Evolutionary conservation across 2,329 filamentous ascomycete genomes (phyloP).

Genomic region (Hymenoscyphus fructigenus): DNA sequence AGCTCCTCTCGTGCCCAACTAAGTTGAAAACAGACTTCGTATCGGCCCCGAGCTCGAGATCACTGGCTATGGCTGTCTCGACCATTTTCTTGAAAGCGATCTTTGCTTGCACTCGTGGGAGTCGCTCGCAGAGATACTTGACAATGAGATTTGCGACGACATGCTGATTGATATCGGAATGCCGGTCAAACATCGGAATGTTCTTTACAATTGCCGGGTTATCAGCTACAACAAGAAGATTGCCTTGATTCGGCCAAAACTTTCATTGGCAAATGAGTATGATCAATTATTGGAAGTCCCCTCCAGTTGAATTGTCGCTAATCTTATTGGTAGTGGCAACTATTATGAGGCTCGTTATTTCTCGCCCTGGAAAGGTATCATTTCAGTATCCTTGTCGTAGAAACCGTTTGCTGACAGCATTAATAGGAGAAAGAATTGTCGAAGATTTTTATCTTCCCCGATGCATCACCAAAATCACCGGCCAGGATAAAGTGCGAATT

Average conservation of each 20-base stretch:
- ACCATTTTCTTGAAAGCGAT: constrained; percentile 48
- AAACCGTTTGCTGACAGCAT: constrained; percentile 63
- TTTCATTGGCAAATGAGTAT: constrained; percentile 65
- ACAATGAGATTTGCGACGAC: constrained; percentile 58
- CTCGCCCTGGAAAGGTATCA: constrained; percentile 52
- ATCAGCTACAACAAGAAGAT: constrained; percentile 66
- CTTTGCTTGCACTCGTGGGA: constrained; percentile 62
- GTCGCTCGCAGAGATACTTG: constrained; percentile 59
- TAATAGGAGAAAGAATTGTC: constrained; percentile 55
- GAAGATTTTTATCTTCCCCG: constrained; percentile 66
- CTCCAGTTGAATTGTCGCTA: background rate
- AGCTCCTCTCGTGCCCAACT: background rate
- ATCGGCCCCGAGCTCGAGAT: constrained; percentile 48
- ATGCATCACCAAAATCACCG: constrained; percentile 41
- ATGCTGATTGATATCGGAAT: constrained; percentile 66
- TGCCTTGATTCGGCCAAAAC: constrained; percentile 69
- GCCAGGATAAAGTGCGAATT: constrained; percentile 63
- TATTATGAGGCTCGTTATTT: constrained; percentile 63
- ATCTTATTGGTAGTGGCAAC: constrained; percentile 48
- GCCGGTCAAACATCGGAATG: constrained; percentile 61
- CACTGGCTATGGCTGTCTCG: constrained; percentile 58
- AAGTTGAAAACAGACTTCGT: constrained; percentile 29
- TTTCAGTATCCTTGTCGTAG: constrained; percentile 27
- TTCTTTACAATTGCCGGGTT: constrained; percentile 66
- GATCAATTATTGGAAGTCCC: background rate